Evolutionary conservation across 2,329 filamentous ascomycete genomes (phyloP).

Genomic region (Botrytis pseudocinerea): DNA sequence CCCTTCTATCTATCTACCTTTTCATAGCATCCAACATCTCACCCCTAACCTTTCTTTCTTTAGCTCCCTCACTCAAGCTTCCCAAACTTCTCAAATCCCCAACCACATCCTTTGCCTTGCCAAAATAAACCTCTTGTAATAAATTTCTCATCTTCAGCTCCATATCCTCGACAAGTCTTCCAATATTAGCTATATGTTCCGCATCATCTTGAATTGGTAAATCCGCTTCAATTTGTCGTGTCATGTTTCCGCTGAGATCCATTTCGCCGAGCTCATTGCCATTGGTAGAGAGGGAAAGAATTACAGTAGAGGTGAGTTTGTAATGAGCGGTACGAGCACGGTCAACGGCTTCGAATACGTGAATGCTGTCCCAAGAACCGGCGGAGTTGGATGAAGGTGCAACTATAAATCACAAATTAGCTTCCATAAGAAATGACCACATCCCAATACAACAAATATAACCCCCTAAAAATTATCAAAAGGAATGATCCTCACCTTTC

Average conservation of each 20-base stretch:
- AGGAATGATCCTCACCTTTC: conserved; percentile 64
- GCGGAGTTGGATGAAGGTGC: conserved; percentile 66
- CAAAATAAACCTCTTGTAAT: conserved; percentile 98
- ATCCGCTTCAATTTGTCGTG: conserved; percentile 90
- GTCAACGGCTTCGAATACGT: conserved; percentile 96
- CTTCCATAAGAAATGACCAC: background rate
- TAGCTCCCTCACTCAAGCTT: conserved; percentile 79
- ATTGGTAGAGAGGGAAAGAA: conserved; percentile 77
- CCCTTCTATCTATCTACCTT: conserved; percentile 26
- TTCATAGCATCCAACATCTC: conserved; percentile 75
- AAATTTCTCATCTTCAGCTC: conserved; percentile 99
- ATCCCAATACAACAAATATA: background rate
- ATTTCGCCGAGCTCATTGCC: conserved; percentile 73
- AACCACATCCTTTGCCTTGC: conserved; percentile 98
- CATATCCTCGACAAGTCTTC: conserved; percentile 96
- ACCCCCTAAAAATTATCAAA: background rate
- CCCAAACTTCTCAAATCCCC: conserved; percentile 88
- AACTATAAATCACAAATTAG: conserved; percentile 48
- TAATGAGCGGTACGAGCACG: conserved; percentile 91
- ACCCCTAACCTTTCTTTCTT: conserved; percentile 79
- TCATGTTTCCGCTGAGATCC: conserved; percentile 97
- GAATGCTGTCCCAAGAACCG: conserved; percentile 96
- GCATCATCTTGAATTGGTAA: conserved; percentile 85
- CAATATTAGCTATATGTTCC: conserved; percentile 94
- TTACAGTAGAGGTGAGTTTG: conserved; percentile 96